These are phyloP conservation scores for Cardamine occulta DNA, from an alignment of 345 rosid genomes.

Conservation along the genomic window DNA sequence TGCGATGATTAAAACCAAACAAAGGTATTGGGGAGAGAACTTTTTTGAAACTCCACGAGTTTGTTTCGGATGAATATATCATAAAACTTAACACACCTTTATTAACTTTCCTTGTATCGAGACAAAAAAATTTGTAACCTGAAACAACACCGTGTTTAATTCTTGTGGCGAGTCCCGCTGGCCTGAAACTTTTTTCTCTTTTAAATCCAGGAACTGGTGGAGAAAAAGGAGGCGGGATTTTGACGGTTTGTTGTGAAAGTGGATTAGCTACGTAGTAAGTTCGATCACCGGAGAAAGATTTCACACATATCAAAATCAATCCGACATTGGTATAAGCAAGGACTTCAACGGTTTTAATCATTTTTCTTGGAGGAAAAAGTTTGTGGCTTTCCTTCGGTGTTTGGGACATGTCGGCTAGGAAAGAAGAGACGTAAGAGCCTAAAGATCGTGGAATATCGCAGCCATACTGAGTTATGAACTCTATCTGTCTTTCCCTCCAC, in stretches of 20 bases:
- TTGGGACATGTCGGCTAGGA: not conserved
- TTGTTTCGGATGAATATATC: not conserved
- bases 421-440: not conserved
- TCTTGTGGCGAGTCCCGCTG: not conserved
- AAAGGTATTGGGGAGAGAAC: not conserved
- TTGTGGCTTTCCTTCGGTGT: not conserved
- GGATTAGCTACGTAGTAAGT: not conserved
- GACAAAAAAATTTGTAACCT: not conserved
- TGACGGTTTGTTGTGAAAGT: not conserved
- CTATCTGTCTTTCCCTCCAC: not conserved
- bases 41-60: not conserved
- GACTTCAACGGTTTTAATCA: not conserved
- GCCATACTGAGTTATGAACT: not conserved
- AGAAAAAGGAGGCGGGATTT: not conserved
- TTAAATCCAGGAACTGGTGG: too few relatives aligned
- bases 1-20: not conserved
- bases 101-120: not conserved
- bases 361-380: not conserved
- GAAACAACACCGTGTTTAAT: not conserved
- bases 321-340: not conserved
- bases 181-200: not conserved
- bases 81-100: not conserved
- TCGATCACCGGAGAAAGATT: not conserved
- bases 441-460: not conserved
- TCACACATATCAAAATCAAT: not conserved